phyloP scores from a whole-genome alignment of 2,329 filamentous ascomycete species.

The Ophidiomyces ophidiicola region DNA sequence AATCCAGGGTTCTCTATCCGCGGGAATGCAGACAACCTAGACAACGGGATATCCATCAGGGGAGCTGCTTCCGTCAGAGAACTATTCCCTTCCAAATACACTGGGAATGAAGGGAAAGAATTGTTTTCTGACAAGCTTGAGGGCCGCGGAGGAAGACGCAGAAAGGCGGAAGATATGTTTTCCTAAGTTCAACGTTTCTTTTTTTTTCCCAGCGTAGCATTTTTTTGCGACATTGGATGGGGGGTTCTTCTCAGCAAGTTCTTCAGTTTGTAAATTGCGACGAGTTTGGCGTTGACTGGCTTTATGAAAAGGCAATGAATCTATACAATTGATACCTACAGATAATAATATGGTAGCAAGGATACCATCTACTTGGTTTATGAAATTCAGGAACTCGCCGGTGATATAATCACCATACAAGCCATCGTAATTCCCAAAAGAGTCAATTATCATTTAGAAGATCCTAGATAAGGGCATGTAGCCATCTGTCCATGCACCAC shows the following conservation, averaged over 20 bases:
- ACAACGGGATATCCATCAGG: slow-evolving; percentile 52
- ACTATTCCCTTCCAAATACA: slow-evolving; percentile 53
- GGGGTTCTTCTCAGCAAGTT: no score
- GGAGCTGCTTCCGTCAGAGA: slow-evolving; percentile 55
- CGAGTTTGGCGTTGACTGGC: background rate
- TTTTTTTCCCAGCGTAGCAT: no score
- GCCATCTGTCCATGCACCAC: slow-evolving; percentile 39
- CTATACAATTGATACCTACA: slow-evolving; percentile 2
- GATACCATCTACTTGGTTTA: slow-evolving; percentile 24
- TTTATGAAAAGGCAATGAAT: background rate
- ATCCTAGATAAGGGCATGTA: slow-evolving; percentile 26
- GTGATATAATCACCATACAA: slow-evolving; percentile 48
- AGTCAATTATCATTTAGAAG: no score
- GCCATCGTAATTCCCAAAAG: no score
- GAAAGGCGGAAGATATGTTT: slow-evolving; percentile 63
- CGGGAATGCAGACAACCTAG: slow-evolving; percentile 23
- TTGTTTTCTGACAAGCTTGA: slow-evolving; percentile 52
- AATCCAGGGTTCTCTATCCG: slow-evolving; percentile 30
- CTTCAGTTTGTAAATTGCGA: background rate
- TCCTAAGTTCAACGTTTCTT: no score
- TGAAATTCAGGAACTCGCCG: slow-evolving; percentile 44
- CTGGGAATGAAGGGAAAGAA: slow-evolving; percentile 53
- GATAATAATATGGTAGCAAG: background rate
- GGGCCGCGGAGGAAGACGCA: slow-evolving; percentile 47
- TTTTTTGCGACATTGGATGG: no score